phyloP scores from a whole-genome alignment of 352 stramenopile species.

The Phytophthora chlamydospora region DNA sequence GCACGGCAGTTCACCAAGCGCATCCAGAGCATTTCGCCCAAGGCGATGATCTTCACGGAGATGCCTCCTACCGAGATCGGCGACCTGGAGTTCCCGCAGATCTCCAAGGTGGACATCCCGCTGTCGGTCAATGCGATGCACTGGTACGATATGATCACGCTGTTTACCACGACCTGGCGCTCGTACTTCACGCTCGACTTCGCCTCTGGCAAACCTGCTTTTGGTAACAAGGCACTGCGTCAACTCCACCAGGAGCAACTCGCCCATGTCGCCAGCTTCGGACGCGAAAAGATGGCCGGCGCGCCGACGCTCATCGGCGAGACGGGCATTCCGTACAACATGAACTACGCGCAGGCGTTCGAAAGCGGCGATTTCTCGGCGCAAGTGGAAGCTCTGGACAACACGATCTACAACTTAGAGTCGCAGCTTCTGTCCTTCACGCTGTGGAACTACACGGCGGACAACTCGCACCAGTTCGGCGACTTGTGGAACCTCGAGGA shows the following conservation, averaged over 20 bases:
- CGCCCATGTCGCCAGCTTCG: slow-evolving; percentile 52
- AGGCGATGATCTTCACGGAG: slow-evolving; percentile 78
- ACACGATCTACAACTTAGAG: slow-evolving; percentile 66
- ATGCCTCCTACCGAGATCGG: slow-evolving; percentile 72
- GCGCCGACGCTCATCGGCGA: slow-evolving; percentile 64
- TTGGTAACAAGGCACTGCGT: slow-evolving; percentile 59
- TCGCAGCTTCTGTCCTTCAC: slow-evolving; percentile 77
- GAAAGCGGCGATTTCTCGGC: slow-evolving; percentile 49
- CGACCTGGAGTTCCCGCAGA: slow-evolving; percentile 59
- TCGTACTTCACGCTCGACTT: slow-evolving; percentile 79
- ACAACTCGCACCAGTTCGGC: slow-evolving; percentile 72
- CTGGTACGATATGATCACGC: slow-evolving; percentile 89
- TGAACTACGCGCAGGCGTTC: slow-evolving; percentile 51
- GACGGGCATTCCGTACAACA: slow-evolving; percentile 68
- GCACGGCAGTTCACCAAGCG: slow-evolving; percentile 51
- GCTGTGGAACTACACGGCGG: slow-evolving; percentile 87
- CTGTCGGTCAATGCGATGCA: slow-evolving; percentile 80
- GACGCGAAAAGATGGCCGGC: slow-evolving; percentile 42
- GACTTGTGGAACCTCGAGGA: slow-evolving; percentile 86
- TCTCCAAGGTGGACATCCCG: slow-evolving; percentile 51
- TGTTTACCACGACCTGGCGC: slow-evolving; percentile 75
- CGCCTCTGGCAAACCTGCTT: slow-evolving; percentile 54
- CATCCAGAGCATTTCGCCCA: slow-evolving; percentile 58
- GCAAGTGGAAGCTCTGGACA: slow-evolving; percentile 58
- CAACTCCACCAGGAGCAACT: slow-evolving; percentile 63